Conservation (phyloP, 1,284 basidiomycete genomes). For the Malassezia psittaci region DNA sequence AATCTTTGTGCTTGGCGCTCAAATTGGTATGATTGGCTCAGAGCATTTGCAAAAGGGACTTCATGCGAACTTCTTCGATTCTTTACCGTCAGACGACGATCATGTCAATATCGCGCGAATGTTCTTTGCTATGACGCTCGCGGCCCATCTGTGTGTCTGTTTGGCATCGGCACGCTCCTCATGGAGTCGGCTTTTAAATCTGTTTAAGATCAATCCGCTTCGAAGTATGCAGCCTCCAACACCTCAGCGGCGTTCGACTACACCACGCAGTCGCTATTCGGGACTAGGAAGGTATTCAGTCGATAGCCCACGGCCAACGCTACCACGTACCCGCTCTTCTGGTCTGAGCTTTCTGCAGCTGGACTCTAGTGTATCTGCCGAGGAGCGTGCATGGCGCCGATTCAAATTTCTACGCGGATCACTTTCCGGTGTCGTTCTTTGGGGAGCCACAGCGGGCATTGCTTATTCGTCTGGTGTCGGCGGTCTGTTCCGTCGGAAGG, state of each 20-base stretch:
- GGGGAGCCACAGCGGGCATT: slow-evolving; percentile 29
- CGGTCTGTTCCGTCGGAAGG: slow-evolving; percentile 27
- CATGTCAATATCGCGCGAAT: slow-evolving; percentile 29
- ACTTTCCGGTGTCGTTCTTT: slow-evolving; percentile 32
- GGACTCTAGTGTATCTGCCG: background rate
- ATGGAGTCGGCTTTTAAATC: slow-evolving; percentile 34
- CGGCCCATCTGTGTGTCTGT: slow-evolving; percentile 36
- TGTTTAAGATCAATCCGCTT: slow-evolving; percentile 32
- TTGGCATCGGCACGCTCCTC: slow-evolving; percentile 36
- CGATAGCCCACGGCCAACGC: background rate
- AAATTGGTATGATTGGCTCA: slow-evolving; percentile 24
- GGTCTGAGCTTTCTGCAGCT: background rate
- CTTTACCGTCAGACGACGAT: slow-evolving; percentile 32
- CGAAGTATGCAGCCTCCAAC: slow-evolving; percentile 11
- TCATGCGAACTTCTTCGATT: slow-evolving; percentile 38
- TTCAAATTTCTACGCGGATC: slow-evolving; percentile 21
- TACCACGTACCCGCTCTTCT: background rate
- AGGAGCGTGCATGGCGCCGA: background rate
- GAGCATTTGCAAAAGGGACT: slow-evolving; percentile 25
- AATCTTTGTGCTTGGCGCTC: slow-evolving; percentile 28
- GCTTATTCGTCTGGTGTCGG: slow-evolving; percentile 40
- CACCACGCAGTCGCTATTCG: slow-evolving; percentile 12
- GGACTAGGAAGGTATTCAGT: background rate
- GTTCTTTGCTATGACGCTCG: slow-evolving; percentile 32
- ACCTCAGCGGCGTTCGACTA: background rate